Evolutionary conservation across 2,329 filamentous ascomycete genomes (phyloP), one percentile per base, ranked within the genome.

Genomic region (Orbilia quercus): DNA sequence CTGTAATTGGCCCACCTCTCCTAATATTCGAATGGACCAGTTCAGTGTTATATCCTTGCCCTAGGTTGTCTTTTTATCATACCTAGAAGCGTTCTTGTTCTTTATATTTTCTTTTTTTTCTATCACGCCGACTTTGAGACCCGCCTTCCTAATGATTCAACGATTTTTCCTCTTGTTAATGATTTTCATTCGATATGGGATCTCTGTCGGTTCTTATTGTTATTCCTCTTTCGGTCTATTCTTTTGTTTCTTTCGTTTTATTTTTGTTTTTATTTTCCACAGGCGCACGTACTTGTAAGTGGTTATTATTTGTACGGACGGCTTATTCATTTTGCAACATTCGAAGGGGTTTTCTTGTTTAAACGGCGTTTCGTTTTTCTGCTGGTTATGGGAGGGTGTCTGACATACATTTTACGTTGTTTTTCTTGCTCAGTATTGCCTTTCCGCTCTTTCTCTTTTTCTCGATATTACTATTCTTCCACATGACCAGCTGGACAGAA

Each of bases 141-240:
- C 60, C 60, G 51, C 20, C 50, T 73, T 66, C 34, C 31, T 73
- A 72, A 72, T 73, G 31, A 55, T 73, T 72, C 58, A 36, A 73
- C 36, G 59, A 66, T 55, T 73, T 45, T 66, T 66, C 60, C 48
- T 42, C 62, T 66, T 54, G 45, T 42, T 73, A 55, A 54, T 66
- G 59, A 73, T 34, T 73, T 71, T 64, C 23, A 40, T 55, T 36
- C 40, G 28, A 51, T 73, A 66, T 25, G 51, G 38, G 69, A 66
- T 73, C 60, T 57, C 59, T 45, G 42, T 22, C 38, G 16, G 23
- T 53, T 7, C 16, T 36, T 57, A 47, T n/a, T n/a, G n/a, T n/a
- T n/a, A n/a, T n/a, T n/a, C n/a, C n/a, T 16, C 44, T 57, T 25
- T 53, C 23, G 34, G 31, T 65, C 60, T n/a, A n/a, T n/a, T 50